Evolutionary conservation across 768 basidiomycete species (phyloP).

Genomic region (Lentinula sp.): DNA sequence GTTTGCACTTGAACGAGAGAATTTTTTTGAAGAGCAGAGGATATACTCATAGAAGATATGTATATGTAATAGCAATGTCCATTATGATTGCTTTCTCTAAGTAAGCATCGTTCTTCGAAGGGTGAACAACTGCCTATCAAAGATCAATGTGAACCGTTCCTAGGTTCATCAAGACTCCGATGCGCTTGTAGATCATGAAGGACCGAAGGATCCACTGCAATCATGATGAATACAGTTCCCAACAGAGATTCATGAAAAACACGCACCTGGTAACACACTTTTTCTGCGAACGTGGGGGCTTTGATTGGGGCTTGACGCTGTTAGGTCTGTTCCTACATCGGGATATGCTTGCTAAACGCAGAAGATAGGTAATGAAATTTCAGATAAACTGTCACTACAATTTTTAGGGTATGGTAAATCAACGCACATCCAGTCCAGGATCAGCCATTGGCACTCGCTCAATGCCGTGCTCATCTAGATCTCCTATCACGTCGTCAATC

Average conservation of each 20-base stretch:
- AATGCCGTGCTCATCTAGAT: conserved; percentile 75
- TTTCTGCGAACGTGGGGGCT: conserved; percentile 89
- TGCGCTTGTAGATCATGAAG: conserved; percentile 85
- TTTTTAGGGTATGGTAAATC: neutral
- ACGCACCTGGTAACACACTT: conserved; percentile 85
- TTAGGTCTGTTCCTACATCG: conserved; percentile 58
- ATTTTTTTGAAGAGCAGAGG: neutral
- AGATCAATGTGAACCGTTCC: conserved; percentile 9
- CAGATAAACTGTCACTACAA: neutral
- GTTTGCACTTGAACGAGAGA: neutral
- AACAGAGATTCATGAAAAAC: conserved; percentile 12
- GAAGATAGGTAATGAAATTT: neutral
- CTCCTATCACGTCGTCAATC: conserved; percentile 65
- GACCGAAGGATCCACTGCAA: conserved; percentile 79
- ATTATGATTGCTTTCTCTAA: neutral
- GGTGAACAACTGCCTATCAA: neutral
- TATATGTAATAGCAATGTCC: neutral
- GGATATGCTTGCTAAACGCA: conserved; percentile 55
- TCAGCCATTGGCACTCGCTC: conserved; percentile 91
- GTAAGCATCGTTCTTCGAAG: neutral
- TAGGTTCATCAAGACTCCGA: conserved; percentile 64
- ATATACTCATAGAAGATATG: neutral
- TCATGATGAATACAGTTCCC: conserved; percentile 2
- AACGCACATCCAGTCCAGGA: conserved; percentile 78
- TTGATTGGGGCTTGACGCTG: conserved; percentile 37